A percentile compares a stretch with the other conserved stretches of the same genome.
phyloP scores from a whole-genome alignment of 768 basidiomycete genomes.

The Kwoniella heveanensis region DNA sequence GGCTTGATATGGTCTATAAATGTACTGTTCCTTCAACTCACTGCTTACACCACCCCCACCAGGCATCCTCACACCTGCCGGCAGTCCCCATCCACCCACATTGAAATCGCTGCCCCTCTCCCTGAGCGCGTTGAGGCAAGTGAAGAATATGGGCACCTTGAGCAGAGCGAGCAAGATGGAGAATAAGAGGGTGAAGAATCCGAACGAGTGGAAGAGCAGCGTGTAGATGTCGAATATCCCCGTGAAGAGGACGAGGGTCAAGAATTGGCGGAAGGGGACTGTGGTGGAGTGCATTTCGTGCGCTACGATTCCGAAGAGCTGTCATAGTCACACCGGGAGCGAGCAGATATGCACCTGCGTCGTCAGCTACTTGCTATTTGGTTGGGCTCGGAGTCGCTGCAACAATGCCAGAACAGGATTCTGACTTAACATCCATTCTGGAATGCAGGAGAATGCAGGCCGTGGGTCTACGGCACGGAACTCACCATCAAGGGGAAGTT shows the following conservation, averaged over 20 bases:
- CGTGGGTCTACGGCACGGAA: too few species aligned
- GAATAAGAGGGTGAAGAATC: slow-evolving; percentile 34
- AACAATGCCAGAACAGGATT: too few species aligned
- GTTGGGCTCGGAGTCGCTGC: too few species aligned
- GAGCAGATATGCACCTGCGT: too few species aligned
- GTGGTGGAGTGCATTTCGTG: slow-evolving; percentile 38
- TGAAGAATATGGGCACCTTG: slow-evolving; percentile 43
- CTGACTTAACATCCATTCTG: too few species aligned
- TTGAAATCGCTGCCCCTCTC: slow-evolving; percentile 35
- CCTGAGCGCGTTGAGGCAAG: slow-evolving; percentile 26
- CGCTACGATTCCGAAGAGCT: slow-evolving; percentile 49
- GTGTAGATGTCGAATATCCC: slow-evolving; percentile 40
- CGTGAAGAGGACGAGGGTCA: slow-evolving; percentile 35
- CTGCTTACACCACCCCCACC: slow-evolving; percentile 9
- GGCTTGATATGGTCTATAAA: too few species aligned
- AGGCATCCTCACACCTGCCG: slow-evolving; percentile 1
- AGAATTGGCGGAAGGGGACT: slow-evolving; percentile 39
- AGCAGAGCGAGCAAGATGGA: slow-evolving; percentile 29
- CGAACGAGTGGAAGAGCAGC: slow-evolving; percentile 27
- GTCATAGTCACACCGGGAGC: slow-evolving; percentile 8
- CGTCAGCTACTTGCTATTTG: too few species aligned
- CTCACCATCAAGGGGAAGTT: slow-evolving; percentile 49
- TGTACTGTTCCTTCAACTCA: too few species aligned
- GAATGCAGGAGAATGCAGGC: too few species aligned
- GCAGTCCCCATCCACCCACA: slow-evolving; percentile 23